A percentile compares a stretch with the other conserved stretches of the same genome.
phyloP scores from a whole-genome alignment of 768 basidiomycete species.

The Clavaria fumosa region DNA sequence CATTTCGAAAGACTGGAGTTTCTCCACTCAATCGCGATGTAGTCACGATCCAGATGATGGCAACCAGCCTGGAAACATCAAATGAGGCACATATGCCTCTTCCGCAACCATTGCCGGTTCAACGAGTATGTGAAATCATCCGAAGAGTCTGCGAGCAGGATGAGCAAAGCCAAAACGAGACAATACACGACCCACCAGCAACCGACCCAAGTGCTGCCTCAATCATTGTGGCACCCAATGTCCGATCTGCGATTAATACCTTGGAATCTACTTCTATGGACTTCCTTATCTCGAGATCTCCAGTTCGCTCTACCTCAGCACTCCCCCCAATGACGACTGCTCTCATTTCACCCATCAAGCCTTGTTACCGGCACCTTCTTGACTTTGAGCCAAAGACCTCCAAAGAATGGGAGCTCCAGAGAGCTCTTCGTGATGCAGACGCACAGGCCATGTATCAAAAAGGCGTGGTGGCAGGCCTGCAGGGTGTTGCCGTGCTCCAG shows the following conservation, averaged over 20 bases:
- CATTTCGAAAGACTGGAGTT: neutral
- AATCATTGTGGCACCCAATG: too few relatives aligned
- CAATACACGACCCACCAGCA: neutral
- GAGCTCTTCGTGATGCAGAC: neutral
- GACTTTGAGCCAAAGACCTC: neutral
- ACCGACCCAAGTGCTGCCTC: neutral
- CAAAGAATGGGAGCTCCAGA: neutral
- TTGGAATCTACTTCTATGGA: neutral
- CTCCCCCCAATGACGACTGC: neutral
- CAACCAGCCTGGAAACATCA: neutral
- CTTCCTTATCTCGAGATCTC: neutral
- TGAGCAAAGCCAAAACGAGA: neutral
- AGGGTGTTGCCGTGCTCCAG: neutral
- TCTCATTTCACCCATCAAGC: neutral
- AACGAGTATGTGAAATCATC: neutral
- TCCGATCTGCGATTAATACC: too few relatives aligned
- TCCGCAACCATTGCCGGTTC: neutral
- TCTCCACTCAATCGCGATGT: neutral
- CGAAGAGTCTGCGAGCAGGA: too few relatives aligned
- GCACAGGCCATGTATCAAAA: neutral
- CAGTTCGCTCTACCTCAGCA: neutral
- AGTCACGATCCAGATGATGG: neutral
- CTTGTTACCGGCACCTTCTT: neutral
- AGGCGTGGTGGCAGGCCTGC: too few relatives aligned
- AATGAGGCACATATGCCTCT: neutral